Base-by-base conservation (phyloP, 352 stramenopile genomes). In the Pythium chondricola region DNA sequence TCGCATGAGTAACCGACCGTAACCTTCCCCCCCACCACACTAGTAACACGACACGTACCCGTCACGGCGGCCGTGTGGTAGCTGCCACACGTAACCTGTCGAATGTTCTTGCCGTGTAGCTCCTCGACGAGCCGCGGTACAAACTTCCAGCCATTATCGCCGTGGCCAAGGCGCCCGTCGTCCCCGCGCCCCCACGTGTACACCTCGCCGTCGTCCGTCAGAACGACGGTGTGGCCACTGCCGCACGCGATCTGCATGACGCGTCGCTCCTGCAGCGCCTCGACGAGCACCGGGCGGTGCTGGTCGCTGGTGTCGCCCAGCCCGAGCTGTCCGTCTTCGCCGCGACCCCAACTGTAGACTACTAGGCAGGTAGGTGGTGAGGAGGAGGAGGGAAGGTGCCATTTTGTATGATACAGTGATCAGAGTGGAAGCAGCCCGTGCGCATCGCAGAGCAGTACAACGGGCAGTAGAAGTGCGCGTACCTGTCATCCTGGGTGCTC, bases 121-220 rank as follows among this genome's bases (percentile, higher is more conserved):
- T 89, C 81, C 47, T 97, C 87, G 6, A 93, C 91, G 18, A 97
- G 72, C 9, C 93, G 76, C 18, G 93, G 93, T n/a, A 97, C 92
- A 58, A 97, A 98, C 67, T 98, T 98, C 93, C 93, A 98, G 40
- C 92, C 92, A 66, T 97, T 98, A 59, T 97, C 87, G 56, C 85
- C 83, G 45, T 96, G 87, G n/a, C 88, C 88, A 27, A 97, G 49
- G 1, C 88, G 82, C 0, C 88, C 88, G 58, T 96, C 87, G 51
- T 94, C 77, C 2, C 88, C 88, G 22, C 86, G 66, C 11, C 86
- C 86, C 86, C 86, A 96, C 44, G 86, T 95, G 63, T 86, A 95
- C 38, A 96, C 86, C 47, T 93, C 74, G 35, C 83, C 85, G 32
- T 93, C 80, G 20, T 93, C 78, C 69, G 78, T 89, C 49, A 95